phyloP scores from a whole-genome alignment of 768 basidiomycete genomes.

The Galerina marginata region DNA sequence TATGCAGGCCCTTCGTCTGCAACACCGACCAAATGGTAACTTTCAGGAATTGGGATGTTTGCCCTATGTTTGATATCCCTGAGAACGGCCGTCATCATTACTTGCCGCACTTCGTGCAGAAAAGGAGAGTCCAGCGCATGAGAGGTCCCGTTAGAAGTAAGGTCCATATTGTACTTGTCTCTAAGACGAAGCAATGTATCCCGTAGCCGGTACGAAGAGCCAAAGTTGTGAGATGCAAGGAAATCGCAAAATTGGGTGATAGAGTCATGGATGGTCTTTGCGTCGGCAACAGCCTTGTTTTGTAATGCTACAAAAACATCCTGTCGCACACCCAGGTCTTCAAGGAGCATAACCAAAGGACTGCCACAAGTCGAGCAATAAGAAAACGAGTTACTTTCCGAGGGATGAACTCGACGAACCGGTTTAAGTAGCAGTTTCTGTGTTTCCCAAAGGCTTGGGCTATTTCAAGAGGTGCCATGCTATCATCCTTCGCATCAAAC shows the following conservation, averaged over 20 bases:
- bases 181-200: slow-evolving; percentile 56
- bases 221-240: slow-evolving; percentile 53
- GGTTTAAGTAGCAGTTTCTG: slow-evolving; percentile 70
- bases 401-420: slow-evolving; percentile 43
- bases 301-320: slow-evolving; percentile 69
- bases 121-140: slow-evolving; percentile 59
- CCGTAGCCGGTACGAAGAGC: slow-evolving; percentile 52
- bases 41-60: slow-evolving; percentile 71
- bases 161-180: slow-evolving; percentile 47
- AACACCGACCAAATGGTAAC: slow-evolving; percentile 77
- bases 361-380: slow-evolving; percentile 37
- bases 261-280: slow-evolving; percentile 65
- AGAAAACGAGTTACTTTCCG: too few species aligned
- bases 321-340: slow-evolving; percentile 69
- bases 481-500: slow-evolving; percentile 57
- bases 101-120: slow-evolving; percentile 58
- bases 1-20: slow-evolving; percentile 84
- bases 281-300: slow-evolving; percentile 56
- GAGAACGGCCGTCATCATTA: slow-evolving; percentile 67
- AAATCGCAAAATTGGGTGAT: slow-evolving; percentile 52
- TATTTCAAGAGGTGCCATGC: slow-evolving; percentile 72
- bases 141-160: slow-evolving; percentile 40
- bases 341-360: slow-evolving; percentile 77
- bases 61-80: slow-evolving; percentile 79
- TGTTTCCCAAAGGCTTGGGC: slow-evolving; percentile 66